A percentile compares a stretch with the other conserved stretches of the same genome.
Conservation (phyloP, 2,329 filamentous ascomycete genomes). For the Teratosphaeria gauchensis region DNA sequence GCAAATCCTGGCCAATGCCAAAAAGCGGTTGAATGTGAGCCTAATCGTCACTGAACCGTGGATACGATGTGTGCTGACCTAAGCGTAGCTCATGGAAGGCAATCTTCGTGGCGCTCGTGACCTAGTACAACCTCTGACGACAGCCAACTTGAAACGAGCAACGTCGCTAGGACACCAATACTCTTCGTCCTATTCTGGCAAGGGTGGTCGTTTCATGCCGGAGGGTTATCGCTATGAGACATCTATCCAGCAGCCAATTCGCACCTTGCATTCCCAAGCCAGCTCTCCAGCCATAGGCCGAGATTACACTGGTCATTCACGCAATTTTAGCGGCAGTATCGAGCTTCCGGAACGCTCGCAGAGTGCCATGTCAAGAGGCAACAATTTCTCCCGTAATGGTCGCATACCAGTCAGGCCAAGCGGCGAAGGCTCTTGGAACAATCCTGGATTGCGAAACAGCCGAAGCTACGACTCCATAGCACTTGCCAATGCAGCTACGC, state of each 20-base stretch:
- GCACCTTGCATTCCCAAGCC: conserved; percentile 18
- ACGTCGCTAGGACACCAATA: conserved; percentile 23
- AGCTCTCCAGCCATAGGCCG: conserved; percentile 21
- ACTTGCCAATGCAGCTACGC: conserved; percentile 2
- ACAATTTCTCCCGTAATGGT: conserved; percentile 3
- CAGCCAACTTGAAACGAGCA: conserved; percentile 29
- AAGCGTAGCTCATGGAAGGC: conserved; percentile 74
- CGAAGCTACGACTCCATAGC: conserved; percentile 18
- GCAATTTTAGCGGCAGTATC: conserved; percentile 51
- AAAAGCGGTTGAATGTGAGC: conserved; percentile 73
- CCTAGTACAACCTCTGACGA: conserved; percentile 26
- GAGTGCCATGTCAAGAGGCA: conserved; percentile 12
- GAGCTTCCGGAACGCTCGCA: conserved; percentile 33
- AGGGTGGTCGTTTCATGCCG: conserved; percentile 7
- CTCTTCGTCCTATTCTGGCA: conserved; percentile 9
- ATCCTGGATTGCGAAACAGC: conserved; percentile 19
- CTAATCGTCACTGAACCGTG: not conserved
- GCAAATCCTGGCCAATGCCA: conserved; percentile 85
- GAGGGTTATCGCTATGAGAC: conserved; percentile 13
- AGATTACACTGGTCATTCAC: conserved; percentile 40
- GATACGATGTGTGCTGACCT: not conserved
- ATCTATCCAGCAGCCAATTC: conserved; percentile 7
- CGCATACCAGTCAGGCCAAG: conserved; percentile 11
- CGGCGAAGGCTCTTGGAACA: conserved; percentile 6
- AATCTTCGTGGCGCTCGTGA: conserved; percentile 69